Base-by-base conservation (phyloP, 768 basidiomycete species). In the Pleurotus eryngii region DNA sequence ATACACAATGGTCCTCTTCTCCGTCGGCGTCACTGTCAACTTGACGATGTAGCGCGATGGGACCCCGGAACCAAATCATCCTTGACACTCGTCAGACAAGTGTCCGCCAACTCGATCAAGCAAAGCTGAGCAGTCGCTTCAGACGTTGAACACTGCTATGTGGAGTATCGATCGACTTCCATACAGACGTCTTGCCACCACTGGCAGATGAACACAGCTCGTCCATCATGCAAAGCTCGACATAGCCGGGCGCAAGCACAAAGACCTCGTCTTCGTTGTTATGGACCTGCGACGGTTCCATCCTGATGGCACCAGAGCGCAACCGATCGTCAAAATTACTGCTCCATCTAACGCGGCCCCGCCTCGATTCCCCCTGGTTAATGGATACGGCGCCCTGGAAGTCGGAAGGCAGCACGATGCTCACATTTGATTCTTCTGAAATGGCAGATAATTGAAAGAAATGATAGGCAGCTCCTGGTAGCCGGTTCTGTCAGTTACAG, bases 241-340 rank as follows among this genome's bases (percentile, higher is more conserved):
- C 49, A 4, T 37, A 46, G 24, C 62, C 58, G 15, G 53, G 35
- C n/a, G 51, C 56, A n/a, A 59, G 54, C 30, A 62, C 46, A 46
- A 60, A 39, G 14, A 64, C 50, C 42, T 61, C 61, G 20, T 60
- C 57, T 30, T 62, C 59, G 26, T 56, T 53, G 22, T 39, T 49
- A 40, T 35, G 22, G 24, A 15, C 55, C 24, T 60, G 37, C 46
- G 43, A 53, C 39, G 49, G 39, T 26, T 61, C 49, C 46, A 61
- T 26, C 39, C 56, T 48, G 22, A 61, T 57, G 37, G 49, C 38
- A 18, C 58, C 63, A 27, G 22, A n/a, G 20, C 24, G 53, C 49
- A 63, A 54, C 46, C 59, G 38, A 22, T 47, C 27, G 26, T 45
- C 20, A 40, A 63, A 35, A 11, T 49, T 57, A 42, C n/a, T 38